Base-by-base conservation (phyloP, 2,329 filamentous ascomycete genomes). In the Xylariomycetidae sp. region DNA sequence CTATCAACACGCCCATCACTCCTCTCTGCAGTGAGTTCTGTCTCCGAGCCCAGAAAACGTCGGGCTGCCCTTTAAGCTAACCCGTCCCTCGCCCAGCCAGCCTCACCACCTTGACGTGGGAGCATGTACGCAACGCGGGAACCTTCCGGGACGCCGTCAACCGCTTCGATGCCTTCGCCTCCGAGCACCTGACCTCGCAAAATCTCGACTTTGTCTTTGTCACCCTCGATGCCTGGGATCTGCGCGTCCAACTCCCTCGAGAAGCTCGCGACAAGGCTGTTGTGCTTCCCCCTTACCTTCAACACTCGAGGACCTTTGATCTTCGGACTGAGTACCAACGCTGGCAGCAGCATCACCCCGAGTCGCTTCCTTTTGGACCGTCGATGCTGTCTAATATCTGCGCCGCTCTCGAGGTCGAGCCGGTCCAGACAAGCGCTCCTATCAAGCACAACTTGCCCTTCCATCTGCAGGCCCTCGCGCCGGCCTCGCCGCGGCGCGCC, bases 371-470 rank as follows among this genome's bases (percentile, higher is more conserved):
- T 3, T 98, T 97, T 57, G 92, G 90, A 13, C 90, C 92, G 31
- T 95, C 88, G 38, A 94, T 92, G 61, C 75, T 98, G 46, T 84
- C 89, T 51, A 97, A 97, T 65, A 98, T 98, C 61, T 98, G 92
- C 69, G 92, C 92, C 44, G 92, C 92, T 34, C 81, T 98, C 34
- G 92, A 98, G 66, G 92, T 98, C 30, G 92, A 98, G 65, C 89
- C 94, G 36, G 88, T 98, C 23, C 89, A 97, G 66, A 90, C 89
- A 9, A 97, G 89, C 56, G 90, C 92, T 36, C 92, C 92, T 27
- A 97, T 98, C 67, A 98, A 97, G 67, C 92, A 97, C 62, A 97
- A 97, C 60, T 75, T 98, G 25, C 92, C 92, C 9, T 98, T 98
- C 69, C 92, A 98, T 60, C 73, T 98, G 42, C 92, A 98, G 69